Conservation (phyloP, 192 early-diverging fungal genomes). For the Thamnidium elegans region DNA sequence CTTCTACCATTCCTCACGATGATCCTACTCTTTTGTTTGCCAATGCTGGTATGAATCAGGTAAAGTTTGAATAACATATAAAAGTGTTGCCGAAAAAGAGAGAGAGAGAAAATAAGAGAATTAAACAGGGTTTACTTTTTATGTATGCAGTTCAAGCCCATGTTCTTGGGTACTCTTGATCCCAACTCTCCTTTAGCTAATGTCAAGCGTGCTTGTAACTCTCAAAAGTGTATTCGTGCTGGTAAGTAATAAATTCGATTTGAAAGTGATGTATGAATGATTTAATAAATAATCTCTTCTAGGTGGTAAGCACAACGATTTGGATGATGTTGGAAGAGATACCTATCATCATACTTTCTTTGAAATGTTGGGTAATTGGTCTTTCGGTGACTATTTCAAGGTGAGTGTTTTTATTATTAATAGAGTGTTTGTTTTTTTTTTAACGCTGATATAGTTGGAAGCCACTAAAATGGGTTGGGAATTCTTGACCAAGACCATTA, state of each 20-base stretch:
- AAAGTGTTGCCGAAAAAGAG: not conserved
- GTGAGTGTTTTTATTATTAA: conserved; percentile 26
- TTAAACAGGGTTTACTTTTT: not conserved
- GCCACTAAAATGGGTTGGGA: conserved; percentile 91
- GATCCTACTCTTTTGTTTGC: conserved; percentile 96
- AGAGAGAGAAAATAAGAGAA: not conserved
- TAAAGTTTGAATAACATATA: too few species aligned
- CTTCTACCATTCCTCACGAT: conserved; percentile 89
- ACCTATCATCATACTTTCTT: conserved; percentile 99
- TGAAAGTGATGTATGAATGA: not conserved
- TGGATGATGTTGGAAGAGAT: conserved; percentile 98
- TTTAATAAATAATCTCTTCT: not conserved
- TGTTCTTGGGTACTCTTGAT: conserved; percentile 94
- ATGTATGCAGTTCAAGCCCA: conserved; percentile 80
- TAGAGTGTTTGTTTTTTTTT: not conserved
- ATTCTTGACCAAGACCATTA: conserved; percentile 82
- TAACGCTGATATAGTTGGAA: conserved; percentile 54
- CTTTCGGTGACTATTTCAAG: conserved; percentile 99
- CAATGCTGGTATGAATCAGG: conserved; percentile 97
- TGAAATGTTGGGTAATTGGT: conserved; percentile 99
- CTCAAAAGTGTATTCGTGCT: conserved; percentile 98
- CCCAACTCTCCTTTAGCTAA: conserved; percentile 90
- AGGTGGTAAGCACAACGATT: conserved; percentile 98
- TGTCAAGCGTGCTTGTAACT: conserved; percentile 89
- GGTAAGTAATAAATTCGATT: conserved; percentile 48